A percentile compares a stretch with the other conserved stretches of the same genome.
Evolutionary conservation across 148 eudicot species (phyloP).

Genomic region (Fagopyrum esculentum): DNA sequence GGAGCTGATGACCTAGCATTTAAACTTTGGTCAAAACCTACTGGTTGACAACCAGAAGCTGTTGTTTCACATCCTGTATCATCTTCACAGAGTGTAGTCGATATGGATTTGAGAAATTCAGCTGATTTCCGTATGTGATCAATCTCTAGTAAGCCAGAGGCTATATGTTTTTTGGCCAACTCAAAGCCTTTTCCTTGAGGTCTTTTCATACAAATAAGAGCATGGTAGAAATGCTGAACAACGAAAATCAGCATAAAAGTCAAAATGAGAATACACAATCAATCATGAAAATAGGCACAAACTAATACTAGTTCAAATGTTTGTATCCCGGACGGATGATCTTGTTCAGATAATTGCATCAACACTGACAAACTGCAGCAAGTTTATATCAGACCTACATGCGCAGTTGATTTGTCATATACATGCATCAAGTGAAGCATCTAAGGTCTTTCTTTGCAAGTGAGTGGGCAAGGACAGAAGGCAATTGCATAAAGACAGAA

Average conservation of each 20-base stretch:
- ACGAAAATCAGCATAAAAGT: constrained; percentile 5
- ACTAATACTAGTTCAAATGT: neutral
- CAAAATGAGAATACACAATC: constrained; percentile 11
- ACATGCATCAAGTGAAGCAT: constrained; percentile 6
- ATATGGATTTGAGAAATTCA: constrained; percentile 47
- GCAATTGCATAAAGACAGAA: neutral
- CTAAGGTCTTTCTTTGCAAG: neutral
- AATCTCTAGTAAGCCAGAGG: constrained; percentile 70
- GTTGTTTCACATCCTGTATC: constrained; percentile 47
- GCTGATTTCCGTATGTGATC: constrained; percentile 56
- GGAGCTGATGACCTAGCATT: constrained; percentile 90
- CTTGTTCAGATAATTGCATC: neutral
- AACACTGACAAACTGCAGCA: neutral
- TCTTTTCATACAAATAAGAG: constrained; percentile 58
- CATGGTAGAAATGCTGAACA: constrained; percentile 80
- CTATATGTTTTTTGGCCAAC: constrained; percentile 80
- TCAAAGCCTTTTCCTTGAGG: constrained; percentile 96
- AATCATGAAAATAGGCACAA: constrained; percentile 8
- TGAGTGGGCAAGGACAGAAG: neutral
- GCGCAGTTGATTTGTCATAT: neutral
- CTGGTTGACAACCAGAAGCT: constrained; percentile 82
- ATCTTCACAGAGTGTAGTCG: constrained; percentile 32
- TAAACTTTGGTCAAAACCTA: constrained; percentile 86
- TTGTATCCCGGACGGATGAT: neutral
- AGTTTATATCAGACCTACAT: neutral